Evolutionary conservation across 2,329 filamentous ascomycete genomes (phyloP), one percentile per base, ranked within the genome.

Genomic region (Fusarium guadeloupense): DNA sequence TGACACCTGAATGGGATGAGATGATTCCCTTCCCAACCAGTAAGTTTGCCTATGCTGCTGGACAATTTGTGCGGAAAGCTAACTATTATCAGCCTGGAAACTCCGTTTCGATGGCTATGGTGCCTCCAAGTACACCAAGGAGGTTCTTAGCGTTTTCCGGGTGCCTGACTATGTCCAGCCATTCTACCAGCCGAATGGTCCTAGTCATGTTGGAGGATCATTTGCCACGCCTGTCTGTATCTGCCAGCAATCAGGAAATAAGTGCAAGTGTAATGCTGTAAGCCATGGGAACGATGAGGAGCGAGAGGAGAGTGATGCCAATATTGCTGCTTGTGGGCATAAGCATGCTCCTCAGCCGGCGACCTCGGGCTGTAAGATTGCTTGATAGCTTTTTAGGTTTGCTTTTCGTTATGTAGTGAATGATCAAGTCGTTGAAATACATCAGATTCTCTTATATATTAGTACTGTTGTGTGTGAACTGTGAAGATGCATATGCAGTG

Each of bases 1-100:
- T 69, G 3, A 67, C 62, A 2, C 49, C 59, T 1, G 52, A 54
- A 9, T 67, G 64, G 62, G 67, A 66, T 40, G 60, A 68, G 31
- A 59, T 69, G 41, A 34, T 69, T 3, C 62, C 67, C 4, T 68
- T 67, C 58, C 64, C 54, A 2, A 55, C 41, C 3, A 60, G 56
- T 61, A 53, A 53, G 54, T 31, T 21, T n/a, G 7, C 9, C 10
- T 3, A 14, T 9, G n/a, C n/a, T n/a, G n/a, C n/a, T n/a, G n/a
- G n/a, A n/a, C n/a, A n/a, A n/a, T n/a, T n/a, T n/a, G n/a, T n/a
- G n/a, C n/a, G n/a, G n/a, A n/a, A n/a, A n/a, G n/a, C 23, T 13
- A n/a, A 45, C 9, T 6, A 6, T 9, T 2, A 3, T 9, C 5
- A 64, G 61, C 62, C 4, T 55, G 51, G 52, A 58, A 63, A 9